Conservation (phyloP, 1,139 yeast species). For the Blastobotrys raffinosifermentans region DNA sequence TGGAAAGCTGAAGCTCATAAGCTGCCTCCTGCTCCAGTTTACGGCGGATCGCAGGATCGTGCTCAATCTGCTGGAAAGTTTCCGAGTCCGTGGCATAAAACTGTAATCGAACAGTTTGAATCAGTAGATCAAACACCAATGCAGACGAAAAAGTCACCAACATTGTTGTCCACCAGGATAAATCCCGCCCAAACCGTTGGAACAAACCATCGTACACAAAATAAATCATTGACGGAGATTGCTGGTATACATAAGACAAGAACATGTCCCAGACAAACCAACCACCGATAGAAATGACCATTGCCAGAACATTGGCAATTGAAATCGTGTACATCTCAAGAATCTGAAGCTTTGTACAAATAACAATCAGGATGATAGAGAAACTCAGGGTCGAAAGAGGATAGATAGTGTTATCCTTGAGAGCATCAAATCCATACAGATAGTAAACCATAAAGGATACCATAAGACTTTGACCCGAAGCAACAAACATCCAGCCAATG, state of each 20-base stretch:
- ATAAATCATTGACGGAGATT: conserved; percentile 56
- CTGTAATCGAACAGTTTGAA: conserved; percentile 52
- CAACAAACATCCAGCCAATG: conserved; percentile 71
- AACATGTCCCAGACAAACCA: conserved; percentile 83
- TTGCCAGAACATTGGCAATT: conserved; percentile 63
- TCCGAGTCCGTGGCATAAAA: conserved; percentile 71
- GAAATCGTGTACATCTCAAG: conserved; percentile 81
- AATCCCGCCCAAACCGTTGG: conserved; percentile 68
- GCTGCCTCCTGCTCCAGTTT: conserved; percentile 69
- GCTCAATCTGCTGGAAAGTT: conserved; percentile 69
- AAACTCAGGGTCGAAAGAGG: conserved; percentile 76
- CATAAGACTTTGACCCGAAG: conserved; percentile 66
- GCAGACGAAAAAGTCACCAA: conserved; percentile 50
- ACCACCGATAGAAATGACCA: conserved; percentile 73
- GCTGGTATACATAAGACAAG: conserved; percentile 61
- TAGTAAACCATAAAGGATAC: conserved; percentile 62
- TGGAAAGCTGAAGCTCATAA: conserved; percentile 54
- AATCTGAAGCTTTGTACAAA: conserved; percentile 72
- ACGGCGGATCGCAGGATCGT: conserved; percentile 58
- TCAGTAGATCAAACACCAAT: conserved; percentile 56
- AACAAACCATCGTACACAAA: conserved; percentile 66
- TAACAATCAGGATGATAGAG: conserved; percentile 62
- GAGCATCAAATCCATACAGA: conserved; percentile 60
- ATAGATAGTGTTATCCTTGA: conserved; percentile 67
- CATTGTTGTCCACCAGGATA: conserved; percentile 80